These are phyloP conservation scores for Tardiomyces digboiensis DNA, from an alignment of 1,139 yeast species.

Conservation along the genomic window DNA sequence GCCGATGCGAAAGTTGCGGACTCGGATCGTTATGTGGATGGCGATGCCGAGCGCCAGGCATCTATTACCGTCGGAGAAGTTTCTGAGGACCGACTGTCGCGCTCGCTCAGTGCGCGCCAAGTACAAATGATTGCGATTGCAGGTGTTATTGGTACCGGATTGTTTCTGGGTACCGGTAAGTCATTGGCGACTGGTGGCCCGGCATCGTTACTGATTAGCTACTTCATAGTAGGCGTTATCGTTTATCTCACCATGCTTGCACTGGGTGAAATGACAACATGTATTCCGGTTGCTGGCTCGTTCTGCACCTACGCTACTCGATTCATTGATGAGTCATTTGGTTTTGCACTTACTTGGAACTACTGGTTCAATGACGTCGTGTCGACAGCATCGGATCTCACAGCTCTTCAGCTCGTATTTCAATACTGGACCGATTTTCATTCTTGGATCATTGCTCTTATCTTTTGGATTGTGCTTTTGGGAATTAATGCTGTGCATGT, in stretches of 20 bases:
- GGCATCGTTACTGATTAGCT: constrained; percentile 39
- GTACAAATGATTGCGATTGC: constrained; percentile 35
- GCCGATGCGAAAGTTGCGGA: too few relatives aligned
- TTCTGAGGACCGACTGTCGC: constrained; percentile 18
- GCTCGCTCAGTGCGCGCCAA: constrained; percentile 43
- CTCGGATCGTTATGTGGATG: too few relatives aligned
- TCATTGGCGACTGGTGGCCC: constrained; percentile 49
- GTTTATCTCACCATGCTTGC: constrained; percentile 49
- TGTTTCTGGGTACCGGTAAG: constrained; percentile 45
- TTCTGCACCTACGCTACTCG: constrained; percentile 52
- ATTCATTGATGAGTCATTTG: constrained; percentile 52
- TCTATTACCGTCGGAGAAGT: not conserved
- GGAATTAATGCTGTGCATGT: constrained; percentile 47
- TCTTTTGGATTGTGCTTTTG: constrained; percentile 49
- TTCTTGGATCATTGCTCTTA: constrained; percentile 45
- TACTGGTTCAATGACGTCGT: constrained; percentile 61
- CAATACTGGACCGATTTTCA: constrained; percentile 51
- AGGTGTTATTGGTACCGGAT: constrained; percentile 45
- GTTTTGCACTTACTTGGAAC: constrained; percentile 51
- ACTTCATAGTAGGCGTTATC: constrained; percentile 38
- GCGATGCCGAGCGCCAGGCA: not conserved
- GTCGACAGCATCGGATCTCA: constrained; percentile 51
- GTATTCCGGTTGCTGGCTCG: constrained; percentile 51
- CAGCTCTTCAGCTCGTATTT: constrained; percentile 50
- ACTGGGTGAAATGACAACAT: constrained; percentile 58